These are phyloP conservation scores for Aspergillus awamori DNA, from an alignment of 2,329 filamentous ascomycete genomes.

Conservation along the genomic window DNA sequence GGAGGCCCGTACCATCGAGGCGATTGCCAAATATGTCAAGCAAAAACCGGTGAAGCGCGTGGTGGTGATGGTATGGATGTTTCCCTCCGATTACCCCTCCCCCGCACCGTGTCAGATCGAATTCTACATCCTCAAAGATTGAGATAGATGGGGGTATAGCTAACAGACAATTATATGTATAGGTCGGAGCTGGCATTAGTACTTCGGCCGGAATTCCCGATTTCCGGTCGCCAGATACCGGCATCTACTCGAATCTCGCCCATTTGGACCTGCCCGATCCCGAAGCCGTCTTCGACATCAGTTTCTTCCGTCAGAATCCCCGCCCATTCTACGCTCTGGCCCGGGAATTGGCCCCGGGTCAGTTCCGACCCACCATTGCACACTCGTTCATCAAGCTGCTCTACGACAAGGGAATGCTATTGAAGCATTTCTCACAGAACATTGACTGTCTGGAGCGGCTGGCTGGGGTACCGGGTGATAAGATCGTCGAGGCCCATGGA, in stretches of 20 bases:
- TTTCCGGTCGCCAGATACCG: constrained; percentile 90
- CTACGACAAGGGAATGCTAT: constrained; percentile 73
- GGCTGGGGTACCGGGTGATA: constrained; percentile 78
- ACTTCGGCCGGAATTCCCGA: constrained; percentile 71
- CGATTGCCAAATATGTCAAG: constrained; percentile 78
- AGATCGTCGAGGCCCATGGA: constrained; percentile 91
- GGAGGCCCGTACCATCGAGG: constrained; percentile 68
- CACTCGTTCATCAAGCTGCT: constrained; percentile 87
- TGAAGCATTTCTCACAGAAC: constrained; percentile 94
- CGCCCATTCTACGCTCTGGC: constrained; percentile 90
- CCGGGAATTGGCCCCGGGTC: constrained; percentile 87
- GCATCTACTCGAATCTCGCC: constrained; percentile 89
- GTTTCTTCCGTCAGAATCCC: constrained; percentile 82
- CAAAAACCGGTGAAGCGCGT: constrained; percentile 69
- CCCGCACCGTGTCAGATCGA: constrained; percentile 7
- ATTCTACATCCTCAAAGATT: not conserved
- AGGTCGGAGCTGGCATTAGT: constrained; percentile 81
- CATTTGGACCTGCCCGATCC: constrained; percentile 83
- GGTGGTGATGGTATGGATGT: constrained; percentile 70
- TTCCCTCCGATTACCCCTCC: constrained; percentile 2
- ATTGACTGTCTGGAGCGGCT: constrained; percentile 92
- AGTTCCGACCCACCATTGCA: constrained; percentile 83
- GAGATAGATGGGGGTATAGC: not conserved
- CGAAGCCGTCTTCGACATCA: constrained; percentile 92
- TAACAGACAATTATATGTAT: not conserved